phyloP scores from a whole-genome alignment of 352 stramenopile genomes.

The Phytophthora syringae region DNA sequence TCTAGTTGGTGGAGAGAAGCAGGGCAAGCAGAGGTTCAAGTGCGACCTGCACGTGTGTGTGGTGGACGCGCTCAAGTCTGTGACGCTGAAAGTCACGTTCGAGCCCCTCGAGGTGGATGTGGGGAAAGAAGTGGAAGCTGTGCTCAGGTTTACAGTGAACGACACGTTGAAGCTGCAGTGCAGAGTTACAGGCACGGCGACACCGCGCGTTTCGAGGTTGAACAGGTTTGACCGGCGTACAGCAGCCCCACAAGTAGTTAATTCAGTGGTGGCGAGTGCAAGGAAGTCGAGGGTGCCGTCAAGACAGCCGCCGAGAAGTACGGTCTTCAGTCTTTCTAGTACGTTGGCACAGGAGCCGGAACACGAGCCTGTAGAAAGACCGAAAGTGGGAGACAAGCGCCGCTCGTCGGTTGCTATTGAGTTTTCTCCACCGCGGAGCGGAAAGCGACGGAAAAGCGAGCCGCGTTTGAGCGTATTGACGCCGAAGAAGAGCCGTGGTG shows the following conservation, averaged over 20 bases:
- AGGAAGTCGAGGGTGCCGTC: no score
- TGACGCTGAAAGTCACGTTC: slow-evolving; percentile 71
- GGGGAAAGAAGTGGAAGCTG: slow-evolving; percentile 43
- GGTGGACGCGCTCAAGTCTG: slow-evolving; percentile 56
- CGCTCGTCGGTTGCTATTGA: slow-evolving; percentile 46
- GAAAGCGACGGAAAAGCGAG: slow-evolving; percentile 38
- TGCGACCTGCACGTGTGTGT: slow-evolving; percentile 79
- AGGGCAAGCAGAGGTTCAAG: no score
- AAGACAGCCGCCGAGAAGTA: no score
- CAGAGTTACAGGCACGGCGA: slow-evolving; percentile 39
- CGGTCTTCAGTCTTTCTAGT: slow-evolving; percentile 13
- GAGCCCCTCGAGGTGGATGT: slow-evolving; percentile 53
- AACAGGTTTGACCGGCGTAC: slow-evolving; percentile 33
- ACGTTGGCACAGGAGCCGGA: slow-evolving; percentile 18
- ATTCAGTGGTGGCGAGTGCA: no score
- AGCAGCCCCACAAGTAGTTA: not conserved
- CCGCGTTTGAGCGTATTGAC: slow-evolving; percentile 7
- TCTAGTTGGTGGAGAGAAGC: slow-evolving; percentile 28
- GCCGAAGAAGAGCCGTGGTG: slow-evolving; percentile 14
- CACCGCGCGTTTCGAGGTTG: slow-evolving; percentile 27
- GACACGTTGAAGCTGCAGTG: slow-evolving; percentile 64
- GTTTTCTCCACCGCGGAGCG: slow-evolving; percentile 47
- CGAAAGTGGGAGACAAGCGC: slow-evolving; percentile 39
- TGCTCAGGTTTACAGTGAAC: slow-evolving; percentile 74
- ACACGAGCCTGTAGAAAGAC: slow-evolving; percentile 21